Evolutionary conservation across 2,329 filamentous ascomycete genomes (phyloP).

Genomic region (Aspergillus clavatus): DNA sequence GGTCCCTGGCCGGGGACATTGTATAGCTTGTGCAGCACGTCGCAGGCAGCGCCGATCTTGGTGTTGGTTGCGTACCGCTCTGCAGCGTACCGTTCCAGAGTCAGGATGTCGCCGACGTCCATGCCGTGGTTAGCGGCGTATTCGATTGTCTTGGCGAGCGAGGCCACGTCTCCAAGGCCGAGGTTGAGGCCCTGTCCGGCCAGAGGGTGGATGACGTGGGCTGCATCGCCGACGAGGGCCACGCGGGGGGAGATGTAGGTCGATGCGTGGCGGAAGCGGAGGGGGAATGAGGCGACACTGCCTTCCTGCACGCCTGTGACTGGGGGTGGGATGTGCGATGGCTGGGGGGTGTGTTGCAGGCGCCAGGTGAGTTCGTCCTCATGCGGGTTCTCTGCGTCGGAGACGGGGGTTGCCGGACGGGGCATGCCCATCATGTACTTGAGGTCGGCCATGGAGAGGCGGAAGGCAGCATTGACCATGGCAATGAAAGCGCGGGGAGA

Average conservation of each 20-base stretch:
- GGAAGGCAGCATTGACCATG: slow-evolving; percentile 91
- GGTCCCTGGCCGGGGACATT: slow-evolving; percentile 68
- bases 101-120: slow-evolving; percentile 75
- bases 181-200: slow-evolving; percentile 93
- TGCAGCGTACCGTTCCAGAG: slow-evolving; percentile 73
- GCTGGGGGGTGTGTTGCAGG: slow-evolving; percentile 60
- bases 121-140: slow-evolving; percentile 76
- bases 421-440: slow-evolving; percentile 70
- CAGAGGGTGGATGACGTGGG: slow-evolving; percentile 90
- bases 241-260: slow-evolving; percentile 88
- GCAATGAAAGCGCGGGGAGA: slow-evolving; percentile 68
- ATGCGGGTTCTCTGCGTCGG: slow-evolving; percentile 43
- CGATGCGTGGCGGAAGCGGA: slow-evolving; percentile 88
- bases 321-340: slow-evolving; percentile 57
- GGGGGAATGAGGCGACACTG: slow-evolving; percentile 81
- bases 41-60: slow-evolving; percentile 70
- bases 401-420: slow-evolving; percentile 24
- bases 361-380: slow-evolving; percentile 82
- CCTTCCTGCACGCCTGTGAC: slow-evolving; percentile 69
- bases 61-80: slow-evolving; percentile 80
- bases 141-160: slow-evolving; percentile 68
- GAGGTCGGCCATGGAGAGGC: slow-evolving; percentile 72
- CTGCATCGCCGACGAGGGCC: slow-evolving; percentile 87
- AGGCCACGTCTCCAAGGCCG: slow-evolving; percentile 82
- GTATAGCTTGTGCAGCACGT: slow-evolving; percentile 91